Base-by-base conservation (phyloP, 345 rosid species). In the Hibiscus trionum region DNA sequence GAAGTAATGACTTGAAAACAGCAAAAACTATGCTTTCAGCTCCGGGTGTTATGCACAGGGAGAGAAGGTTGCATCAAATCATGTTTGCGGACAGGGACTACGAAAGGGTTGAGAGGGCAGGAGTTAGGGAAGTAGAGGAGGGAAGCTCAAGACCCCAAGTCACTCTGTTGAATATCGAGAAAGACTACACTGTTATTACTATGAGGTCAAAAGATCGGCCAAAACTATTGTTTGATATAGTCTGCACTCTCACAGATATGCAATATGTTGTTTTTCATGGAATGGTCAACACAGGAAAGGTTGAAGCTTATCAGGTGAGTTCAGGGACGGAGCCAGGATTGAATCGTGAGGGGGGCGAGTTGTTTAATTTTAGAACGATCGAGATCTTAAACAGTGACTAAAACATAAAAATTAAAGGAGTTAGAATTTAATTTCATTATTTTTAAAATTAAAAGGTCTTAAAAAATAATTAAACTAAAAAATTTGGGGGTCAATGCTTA, bases 181-280 rank as follows among this genome's bases (percentile, higher is more conserved):
- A 81, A 73, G 93, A 91, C 78, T 91, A 93, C 77, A 87, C 97
- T 0, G 86, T 91, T 57, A 77, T 93, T 47, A 88, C 98, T 12
- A 85, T 91, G 92, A 89, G 88, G 72, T 88, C 96, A 12, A 87
- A 82, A 76, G 97, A 91, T 77, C 85, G 97, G 29, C 96, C 98
- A 8, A 93, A 93, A 76, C 74, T 90, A 69, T 79, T 93, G 83
- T 93, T 90, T 57, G 98, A 93, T 75, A 90, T 88, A 7, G 86
- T 93, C 42, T 93, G 98, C 86, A 90, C 96, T 61, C 81, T 93
- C 57, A 91, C 98, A 16, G 98, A 91, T 82, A 91, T 93, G 98
- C 87, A 93, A 72, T 91, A 91, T 81, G 90, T 91, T 29, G 94
- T 93, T 65, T 93, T 84, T 76, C 98, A 93, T 71, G 97, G 97